These are phyloP conservation scores for Saprolegnia diclina DNA, from an alignment of 352 stramenopile genomes.

Conservation along the genomic window DNA sequence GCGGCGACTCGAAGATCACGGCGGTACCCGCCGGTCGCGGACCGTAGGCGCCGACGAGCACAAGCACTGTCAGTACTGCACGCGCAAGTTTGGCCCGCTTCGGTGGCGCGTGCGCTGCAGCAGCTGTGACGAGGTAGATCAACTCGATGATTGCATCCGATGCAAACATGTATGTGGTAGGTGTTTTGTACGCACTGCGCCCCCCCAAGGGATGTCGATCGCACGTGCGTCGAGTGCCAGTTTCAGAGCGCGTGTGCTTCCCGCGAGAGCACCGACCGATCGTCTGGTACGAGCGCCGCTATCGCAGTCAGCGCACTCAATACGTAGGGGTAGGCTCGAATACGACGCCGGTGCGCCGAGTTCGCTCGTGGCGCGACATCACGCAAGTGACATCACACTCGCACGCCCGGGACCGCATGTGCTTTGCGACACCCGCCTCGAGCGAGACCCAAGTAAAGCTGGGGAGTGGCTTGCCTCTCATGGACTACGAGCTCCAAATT, in stretches of 20 bases:
- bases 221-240: background rate
- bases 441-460: background rate
- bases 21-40: background rate
- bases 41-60: background rate
- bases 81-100: conserved; percentile 1
- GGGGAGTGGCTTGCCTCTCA: background rate
- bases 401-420: background rate
- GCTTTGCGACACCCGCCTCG: background rate
- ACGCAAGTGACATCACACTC: background rate
- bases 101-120: background rate
- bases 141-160: background rate
- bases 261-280: background rate
- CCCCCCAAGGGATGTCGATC: background rate
- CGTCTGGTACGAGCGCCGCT: background rate
- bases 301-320: background rate
- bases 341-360: background rate
- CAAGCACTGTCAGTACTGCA: conserved; percentile 9
- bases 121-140: background rate
- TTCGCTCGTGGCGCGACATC: background rate
- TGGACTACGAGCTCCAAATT: background rate
- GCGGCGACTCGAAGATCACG: background rate
- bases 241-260: background rate
- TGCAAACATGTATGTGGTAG: background rate
- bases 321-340: background rate
- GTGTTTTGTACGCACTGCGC: background rate